Conservation (phyloP, 176 grass and related monocot genomes). For the Puccinellia tenuiflora region DNA sequence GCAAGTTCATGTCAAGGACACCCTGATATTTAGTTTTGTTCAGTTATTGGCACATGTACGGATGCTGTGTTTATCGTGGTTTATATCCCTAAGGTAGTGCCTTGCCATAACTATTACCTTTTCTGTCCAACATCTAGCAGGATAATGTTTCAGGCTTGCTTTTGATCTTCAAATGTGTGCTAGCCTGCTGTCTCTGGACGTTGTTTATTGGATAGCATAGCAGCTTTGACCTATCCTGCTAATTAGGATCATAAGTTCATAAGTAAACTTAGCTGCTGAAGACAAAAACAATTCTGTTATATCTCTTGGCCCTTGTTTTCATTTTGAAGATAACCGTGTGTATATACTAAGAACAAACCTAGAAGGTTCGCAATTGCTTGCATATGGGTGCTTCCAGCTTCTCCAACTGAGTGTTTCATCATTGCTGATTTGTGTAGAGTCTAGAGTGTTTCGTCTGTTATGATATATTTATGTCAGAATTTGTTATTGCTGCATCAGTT, state of each 20-base stretch:
- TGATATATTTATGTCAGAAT: not conserved
- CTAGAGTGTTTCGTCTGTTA: not conserved
- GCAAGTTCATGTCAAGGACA: not conserved
- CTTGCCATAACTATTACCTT: not conserved
- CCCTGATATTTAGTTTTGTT: not conserved
- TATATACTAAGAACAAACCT: not conserved
- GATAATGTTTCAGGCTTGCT: not conserved
- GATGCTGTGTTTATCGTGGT: not conserved
- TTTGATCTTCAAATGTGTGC: not conserved
- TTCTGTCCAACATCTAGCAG: not conserved
- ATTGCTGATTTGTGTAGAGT: not conserved
- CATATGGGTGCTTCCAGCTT: not conserved
- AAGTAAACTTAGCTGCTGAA: not conserved
- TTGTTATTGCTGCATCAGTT: not conserved
- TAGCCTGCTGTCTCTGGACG: not conserved
- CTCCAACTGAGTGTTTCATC: not conserved
- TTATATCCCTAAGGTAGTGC: not conserved
- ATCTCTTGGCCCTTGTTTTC: not conserved
- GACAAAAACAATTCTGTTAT: not conserved
- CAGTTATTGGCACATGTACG: not conserved
- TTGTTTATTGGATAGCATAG: not conserved
- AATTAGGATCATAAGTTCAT: not conserved
- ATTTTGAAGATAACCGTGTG: not conserved
- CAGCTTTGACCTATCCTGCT: not conserved
- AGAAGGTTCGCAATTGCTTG: not conserved